Base-by-base conservation (phyloP, 2,329 filamentous ascomycete species). In the Calonectria hawksworthii region DNA sequence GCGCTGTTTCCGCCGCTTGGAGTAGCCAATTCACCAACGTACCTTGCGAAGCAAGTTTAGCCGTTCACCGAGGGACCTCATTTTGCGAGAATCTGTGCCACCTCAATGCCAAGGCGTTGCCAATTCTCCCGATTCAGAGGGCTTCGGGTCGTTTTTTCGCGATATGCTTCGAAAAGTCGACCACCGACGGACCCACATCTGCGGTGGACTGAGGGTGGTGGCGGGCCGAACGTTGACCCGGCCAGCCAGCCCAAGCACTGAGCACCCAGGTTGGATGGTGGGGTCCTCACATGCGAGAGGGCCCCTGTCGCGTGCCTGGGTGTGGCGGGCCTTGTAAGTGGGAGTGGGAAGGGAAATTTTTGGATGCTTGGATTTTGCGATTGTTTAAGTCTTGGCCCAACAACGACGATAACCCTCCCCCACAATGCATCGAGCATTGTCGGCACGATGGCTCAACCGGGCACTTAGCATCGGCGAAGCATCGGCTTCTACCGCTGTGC, bases 21-120 rank as follows among this genome's bases (percentile, higher is more conserved):
- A 30, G 30, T 32, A 26, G 28, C 34, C 52, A n/a, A 50, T 38
- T 36, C 68, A 72, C 72, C 75, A 74, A 89, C 92, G 85, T 89
- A 95, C 94, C 85, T 90, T 88, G 85, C 92, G 92, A 83, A 98
- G 88, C 86, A 92, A 92, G 84, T 93, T 92, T 90, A 95, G 92
- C 81, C 95, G 93, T 86, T 92, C 92, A 82, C 91, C 84, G 86
- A 94, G 85, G 78, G 88, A 83, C 78, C 85, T 83, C 85, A 86
- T 86, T 34, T 78, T 85, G 81, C 23, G 61, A 64, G 74, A 66
- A 75, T 68, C 70, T 56, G 69, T 67, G 59, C 66, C 34, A 4
- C 76, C 74, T 74, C 63, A 67, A 73, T 74, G 68, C 47, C 73
- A 80, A 80, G 76, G 73, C 73, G 54, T 73, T 59, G 52, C 32